A percentile compares a stretch with the other conserved stretches of the same genome.
Evolutionary conservation across 805 yeast species (phyloP).

Genomic region (fission yeast (Schizosaccharomyces pombe)): DNA sequence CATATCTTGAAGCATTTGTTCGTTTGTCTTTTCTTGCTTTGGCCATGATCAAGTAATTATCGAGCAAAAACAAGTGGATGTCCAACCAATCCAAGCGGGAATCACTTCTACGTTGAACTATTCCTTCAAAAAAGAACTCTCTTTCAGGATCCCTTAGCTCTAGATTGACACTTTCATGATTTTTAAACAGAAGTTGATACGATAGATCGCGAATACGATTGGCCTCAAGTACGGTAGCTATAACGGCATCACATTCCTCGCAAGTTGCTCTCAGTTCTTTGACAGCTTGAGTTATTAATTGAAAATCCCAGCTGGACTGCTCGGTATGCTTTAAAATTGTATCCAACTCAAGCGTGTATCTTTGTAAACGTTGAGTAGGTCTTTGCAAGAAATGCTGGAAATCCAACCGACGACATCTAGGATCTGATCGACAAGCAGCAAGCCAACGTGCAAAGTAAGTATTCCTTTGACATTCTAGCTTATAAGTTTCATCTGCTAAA

Average conservation of each 20-base stretch:
- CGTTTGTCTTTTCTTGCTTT: slow-evolving; percentile 15
- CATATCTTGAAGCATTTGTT: background rate
- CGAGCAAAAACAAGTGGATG: slow-evolving; percentile 34
- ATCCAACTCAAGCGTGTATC: background rate
- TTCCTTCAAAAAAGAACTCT: slow-evolving; percentile 33
- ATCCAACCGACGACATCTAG: slow-evolving; percentile 11
- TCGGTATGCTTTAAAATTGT: slow-evolving; percentile 1
- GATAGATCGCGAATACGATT: slow-evolving; percentile 32
- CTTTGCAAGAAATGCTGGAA: slow-evolving; percentile 1
- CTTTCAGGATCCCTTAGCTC: slow-evolving; percentile 32
- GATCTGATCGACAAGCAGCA: slow-evolving; percentile 27
- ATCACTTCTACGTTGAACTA: slow-evolving; percentile 29
- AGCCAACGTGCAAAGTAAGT: slow-evolving; percentile 36
- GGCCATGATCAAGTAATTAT: slow-evolving; percentile 32
- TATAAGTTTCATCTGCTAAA: slow-evolving; percentile 20
- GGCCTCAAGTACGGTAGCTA: slow-evolving; percentile 35
- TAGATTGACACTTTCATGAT: slow-evolving; percentile 24
- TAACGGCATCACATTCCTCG: slow-evolving; percentile 34
- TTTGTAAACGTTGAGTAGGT: slow-evolving; percentile 4
- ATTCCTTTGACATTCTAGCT: slow-evolving; percentile 20
- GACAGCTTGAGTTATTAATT: background rate
- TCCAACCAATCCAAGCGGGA: slow-evolving; percentile 18
- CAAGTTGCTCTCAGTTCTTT: background rate
- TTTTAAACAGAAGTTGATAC: slow-evolving; percentile 31
- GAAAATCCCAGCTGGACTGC: background rate